A percentile compares a stretch with the other conserved stretches of the same genome.
Conservation (phyloP, 768 basidiomycete species). For the Lentinula boryana region DNA sequence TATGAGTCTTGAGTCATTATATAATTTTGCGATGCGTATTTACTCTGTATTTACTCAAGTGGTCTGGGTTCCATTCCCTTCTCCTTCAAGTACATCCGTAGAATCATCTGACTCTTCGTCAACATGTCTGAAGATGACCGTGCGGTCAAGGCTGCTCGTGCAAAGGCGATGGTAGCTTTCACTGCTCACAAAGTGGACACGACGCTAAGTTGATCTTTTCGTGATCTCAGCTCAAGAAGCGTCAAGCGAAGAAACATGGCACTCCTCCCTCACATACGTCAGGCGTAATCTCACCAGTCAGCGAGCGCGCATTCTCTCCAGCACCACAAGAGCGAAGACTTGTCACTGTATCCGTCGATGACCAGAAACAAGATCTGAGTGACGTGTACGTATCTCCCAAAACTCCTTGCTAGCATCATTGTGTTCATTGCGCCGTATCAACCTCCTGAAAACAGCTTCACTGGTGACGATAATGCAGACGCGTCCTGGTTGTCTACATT, state of each 20-base stretch:
- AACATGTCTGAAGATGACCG: slow-evolving; percentile 71
- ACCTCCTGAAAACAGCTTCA: slow-evolving; percentile 25
- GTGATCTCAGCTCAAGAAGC: slow-evolving; percentile 65
- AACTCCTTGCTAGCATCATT: background rate
- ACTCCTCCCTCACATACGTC: slow-evolving; percentile 21
- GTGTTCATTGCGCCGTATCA: background rate
- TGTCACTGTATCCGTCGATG: slow-evolving; percentile 23
- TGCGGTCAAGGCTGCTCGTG: slow-evolving; percentile 76
- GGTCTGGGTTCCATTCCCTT: too few species aligned
- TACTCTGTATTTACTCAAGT: too few species aligned
- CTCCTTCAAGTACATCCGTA: background rate
- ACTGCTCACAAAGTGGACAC: slow-evolving; percentile 1
- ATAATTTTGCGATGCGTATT: too few species aligned
- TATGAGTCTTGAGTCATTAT: too few species aligned
- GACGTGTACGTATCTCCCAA: slow-evolving; percentile 55
- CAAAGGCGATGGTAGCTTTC: slow-evolving; percentile 67
- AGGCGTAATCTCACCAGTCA: slow-evolving; percentile 34
- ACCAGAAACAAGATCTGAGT: slow-evolving; percentile 46
- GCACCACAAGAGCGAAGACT: slow-evolving; percentile 31
- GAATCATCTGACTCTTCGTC: background rate
- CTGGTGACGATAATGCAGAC: slow-evolving; percentile 38
- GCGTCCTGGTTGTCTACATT: slow-evolving; percentile 58
- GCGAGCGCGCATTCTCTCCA: slow-evolving; percentile 50
- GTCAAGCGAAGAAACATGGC: slow-evolving; percentile 63
- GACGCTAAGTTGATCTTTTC: background rate